Evolutionary conservation across 2,329 filamentous ascomycete genomes (phyloP).

Genomic region (Paecilomyces fulvus): DNA sequence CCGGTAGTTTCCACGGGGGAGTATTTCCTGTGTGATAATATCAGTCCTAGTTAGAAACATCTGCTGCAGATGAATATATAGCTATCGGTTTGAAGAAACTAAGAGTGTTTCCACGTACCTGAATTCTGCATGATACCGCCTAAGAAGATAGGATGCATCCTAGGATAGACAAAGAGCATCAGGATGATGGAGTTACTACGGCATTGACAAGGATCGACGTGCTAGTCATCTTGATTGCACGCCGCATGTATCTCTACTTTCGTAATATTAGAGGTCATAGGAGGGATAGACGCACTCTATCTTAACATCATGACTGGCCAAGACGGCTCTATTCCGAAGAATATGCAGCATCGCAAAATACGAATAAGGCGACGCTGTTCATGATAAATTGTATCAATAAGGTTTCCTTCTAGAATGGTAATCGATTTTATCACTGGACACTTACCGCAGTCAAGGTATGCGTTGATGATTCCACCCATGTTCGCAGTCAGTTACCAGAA

Average conservation of each 20-base stretch:
- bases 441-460: slow-evolving; percentile 59
- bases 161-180: slow-evolving; percentile 23
- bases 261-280: not conserved
- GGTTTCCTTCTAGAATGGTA: not conserved
- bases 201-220: not conserved
- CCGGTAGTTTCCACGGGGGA: slow-evolving; percentile 63
- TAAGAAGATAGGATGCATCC: slow-evolving; percentile 64
- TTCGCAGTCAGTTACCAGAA: not conserved
- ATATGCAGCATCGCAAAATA: slow-evolving; percentile 51
- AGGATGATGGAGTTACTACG: not conserved
- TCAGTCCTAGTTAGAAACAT: not conserved
- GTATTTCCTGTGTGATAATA: slow-evolving; percentile 51
- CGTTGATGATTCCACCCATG: slow-evolving; percentile 57
- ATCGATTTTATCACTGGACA: not conserved
- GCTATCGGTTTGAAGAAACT: not conserved
- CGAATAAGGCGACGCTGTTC: slow-evolving; percentile 54
- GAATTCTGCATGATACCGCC: slow-evolving; percentile 56
- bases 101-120: slow-evolving; percentile 33
- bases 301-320: slow-evolving; percentile 52
- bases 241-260: not conserved
- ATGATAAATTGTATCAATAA: not conserved
- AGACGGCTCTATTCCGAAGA: slow-evolving; percentile 44
- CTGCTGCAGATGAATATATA: not conserved
- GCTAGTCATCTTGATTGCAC: not conserved
- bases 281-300: slow-evolving; percentile 51